Percentiles rank a stretch among this genome's conserved stretches.
Evolutionary conservation across 345 rosid species (phyloP).

Genomic region (Eutrema heterophyllum): DNA sequence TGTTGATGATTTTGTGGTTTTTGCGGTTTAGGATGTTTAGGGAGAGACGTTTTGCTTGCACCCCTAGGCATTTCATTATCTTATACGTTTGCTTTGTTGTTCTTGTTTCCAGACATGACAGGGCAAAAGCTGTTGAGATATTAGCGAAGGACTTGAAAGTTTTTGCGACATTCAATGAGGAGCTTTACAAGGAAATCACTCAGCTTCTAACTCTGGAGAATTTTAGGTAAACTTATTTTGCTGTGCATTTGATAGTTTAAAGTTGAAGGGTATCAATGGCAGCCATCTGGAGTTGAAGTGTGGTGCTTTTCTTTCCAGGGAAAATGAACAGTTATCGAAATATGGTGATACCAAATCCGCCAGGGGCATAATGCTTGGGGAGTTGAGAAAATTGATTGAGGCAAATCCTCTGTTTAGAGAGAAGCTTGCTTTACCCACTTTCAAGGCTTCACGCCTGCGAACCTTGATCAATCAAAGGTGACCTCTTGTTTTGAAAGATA

Average conservation of each 20-base stretch:
- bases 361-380: conserved; percentile 72
- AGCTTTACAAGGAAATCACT: conserved; percentile 83
- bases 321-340: conserved; percentile 88
- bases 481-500: neutral
- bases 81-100: neutral
- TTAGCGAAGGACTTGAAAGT: conserved; percentile 80
- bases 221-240: conserved; percentile 49
- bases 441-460: conserved; percentile 73
- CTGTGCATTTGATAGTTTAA: neutral
- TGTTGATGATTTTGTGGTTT: conserved; percentile 7
- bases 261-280: neutral
- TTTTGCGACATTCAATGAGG: conserved; percentile 81
- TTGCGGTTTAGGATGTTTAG: neutral
- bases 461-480: conserved; percentile 91
- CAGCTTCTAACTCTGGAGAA: conserved; percentile 77
- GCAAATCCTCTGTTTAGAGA: conserved; percentile 90
- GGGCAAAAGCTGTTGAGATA: conserved; percentile 85
- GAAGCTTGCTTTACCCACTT: conserved; percentile 67
- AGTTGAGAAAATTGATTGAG: conserved; percentile 79
- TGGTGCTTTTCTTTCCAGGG: conserved; percentile 35
- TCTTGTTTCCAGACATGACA: conserved; percentile 48
- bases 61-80: neutral
- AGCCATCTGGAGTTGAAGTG: neutral
- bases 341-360: conserved; percentile 94
- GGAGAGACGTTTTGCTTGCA: neutral